Evolutionary conservation across 202 grass and related monocot genomes (phyloP), one percentile per base, ranked within the genome.

Genomic region (Elaeis oleifera): DNA sequence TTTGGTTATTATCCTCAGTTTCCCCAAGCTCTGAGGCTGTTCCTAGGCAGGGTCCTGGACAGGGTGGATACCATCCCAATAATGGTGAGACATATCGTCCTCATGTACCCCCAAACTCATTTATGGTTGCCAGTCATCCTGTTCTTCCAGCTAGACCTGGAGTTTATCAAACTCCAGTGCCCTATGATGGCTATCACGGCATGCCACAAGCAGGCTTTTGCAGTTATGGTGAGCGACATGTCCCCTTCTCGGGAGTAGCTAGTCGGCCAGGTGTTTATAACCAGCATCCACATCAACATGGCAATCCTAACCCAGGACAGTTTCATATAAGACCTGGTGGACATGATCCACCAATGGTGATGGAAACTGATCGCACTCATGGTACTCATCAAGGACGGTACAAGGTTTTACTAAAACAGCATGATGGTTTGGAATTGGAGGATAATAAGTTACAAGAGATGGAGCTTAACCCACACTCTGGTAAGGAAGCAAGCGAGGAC

Each of bases 121-220:
- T 80, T 61, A 69, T 92, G 54, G 76, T 83, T 68, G 22, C 70
- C 24, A 82, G 80, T 64, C 85, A 76, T 49, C 63, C 84, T 86
- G 74, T 83, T 86, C 78, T 89, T 71, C 77, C 88, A 50, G 76
- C 64, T 51, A 91, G 81, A 60, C 84, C 84, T 59, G 74, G 65
- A 52, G 18, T 81, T 74, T 80, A 75, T 62, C 84, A 85, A 65
- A 73, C 76, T 20, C 81, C 88, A 76, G 68, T 69, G 28, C 67
- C 82, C 71, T 90, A 84, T 62, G 88, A 83, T 71, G 82, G 77
- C 21, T 99, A 86, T 84, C 86, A 82, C 80, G 80, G 62, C 28
- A 74, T 73, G 58, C 78, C 64, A 58, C 74, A 72, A 39, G 66
- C 85, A 57, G 79, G 71, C 53, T 89, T 86, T 76, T 71, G 67